Evolutionary conservation across 1,284 basidiomycete species (phyloP).

Genomic region (Naganishia albida): DNA sequence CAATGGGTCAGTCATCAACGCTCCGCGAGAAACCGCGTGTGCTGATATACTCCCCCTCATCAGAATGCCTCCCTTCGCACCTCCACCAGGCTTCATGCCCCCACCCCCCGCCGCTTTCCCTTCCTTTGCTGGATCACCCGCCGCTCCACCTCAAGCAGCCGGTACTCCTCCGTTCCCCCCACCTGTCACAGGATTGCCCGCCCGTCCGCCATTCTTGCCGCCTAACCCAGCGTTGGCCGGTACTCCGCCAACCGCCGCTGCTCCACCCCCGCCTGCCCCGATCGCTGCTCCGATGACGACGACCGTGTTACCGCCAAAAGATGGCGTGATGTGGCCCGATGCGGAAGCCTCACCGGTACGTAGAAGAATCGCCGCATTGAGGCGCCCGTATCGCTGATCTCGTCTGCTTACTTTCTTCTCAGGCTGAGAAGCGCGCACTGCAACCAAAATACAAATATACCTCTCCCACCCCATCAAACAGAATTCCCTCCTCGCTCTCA

Average conservation of each 20-base stretch:
- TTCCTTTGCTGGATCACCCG: constrained; percentile 35
- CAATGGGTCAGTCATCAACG: constrained; percentile 8
- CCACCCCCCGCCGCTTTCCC: constrained; percentile 38
- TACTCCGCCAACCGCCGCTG: constrained; percentile 3
- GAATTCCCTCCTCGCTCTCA: constrained; percentile 6
- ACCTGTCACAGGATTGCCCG: constrained; percentile 41
- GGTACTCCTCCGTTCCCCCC: constrained; percentile 35
- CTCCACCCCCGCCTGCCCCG: neutral
- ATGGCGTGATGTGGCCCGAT: constrained; percentile 55
- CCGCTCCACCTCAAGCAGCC: constrained; percentile 38
- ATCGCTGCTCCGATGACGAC: constrained; percentile 24
- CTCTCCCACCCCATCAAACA: constrained; percentile 40
- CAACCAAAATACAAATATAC: constrained; percentile 70
- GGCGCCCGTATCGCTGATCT: constrained; percentile 55
- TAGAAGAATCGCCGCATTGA: constrained; percentile 22
- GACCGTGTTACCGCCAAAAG: constrained; percentile 45
- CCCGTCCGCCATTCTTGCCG: constrained; percentile 33
- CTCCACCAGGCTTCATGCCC: constrained; percentile 39
- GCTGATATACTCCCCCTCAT: constrained; percentile 37
- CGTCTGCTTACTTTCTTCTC: neutral
- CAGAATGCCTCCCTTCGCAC: constrained; percentile 37
- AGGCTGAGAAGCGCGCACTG: constrained; percentile 70
- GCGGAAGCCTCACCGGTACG: constrained; percentile 47
- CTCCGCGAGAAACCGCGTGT: neutral
- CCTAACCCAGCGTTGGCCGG: constrained; percentile 2